Percentiles rank a stretch among this genome's conserved stretches.
These are phyloP conservation scores for Penicillium mononematosum DNA, from an alignment of 495 filamentous ascomycete species.

Conservation along the genomic window DNA sequence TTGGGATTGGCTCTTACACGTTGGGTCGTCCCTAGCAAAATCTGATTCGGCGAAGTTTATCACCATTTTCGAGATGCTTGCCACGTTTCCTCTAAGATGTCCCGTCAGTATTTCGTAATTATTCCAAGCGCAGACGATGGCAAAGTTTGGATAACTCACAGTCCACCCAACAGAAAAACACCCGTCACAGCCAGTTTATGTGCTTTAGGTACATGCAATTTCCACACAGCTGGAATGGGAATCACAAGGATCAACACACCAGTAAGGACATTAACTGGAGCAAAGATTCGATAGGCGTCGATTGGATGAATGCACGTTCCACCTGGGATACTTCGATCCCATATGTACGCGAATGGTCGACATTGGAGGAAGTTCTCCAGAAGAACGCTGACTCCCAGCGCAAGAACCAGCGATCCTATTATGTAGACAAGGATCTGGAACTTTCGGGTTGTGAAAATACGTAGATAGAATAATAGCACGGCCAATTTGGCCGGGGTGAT, in stretches of 20 bases:
- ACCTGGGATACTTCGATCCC: slow-evolving; percentile 22
- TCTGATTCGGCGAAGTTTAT: slow-evolving; percentile 14
- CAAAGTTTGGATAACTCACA: slow-evolving; percentile 17
- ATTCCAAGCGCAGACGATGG: not conserved
- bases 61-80: slow-evolving; percentile 21
- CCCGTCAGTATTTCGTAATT: not conserved
- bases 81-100: slow-evolving; percentile 17
- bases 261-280: slow-evolving; percentile 26
- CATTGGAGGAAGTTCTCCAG: slow-evolving; percentile 29
- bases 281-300: slow-evolving; percentile 22
- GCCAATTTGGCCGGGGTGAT: slow-evolving; percentile 40
- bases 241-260: slow-evolving; percentile 39
- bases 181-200: slow-evolving; percentile 26
- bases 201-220: slow-evolving; percentile 13
- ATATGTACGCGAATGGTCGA: slow-evolving; percentile 25
- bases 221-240: slow-evolving; percentile 43
- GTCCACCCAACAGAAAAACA: slow-evolving; percentile 25
- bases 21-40: slow-evolving; percentile 13
- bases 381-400: slow-evolving; percentile 18
- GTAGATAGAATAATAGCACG: slow-evolving; percentile 39
- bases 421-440: slow-evolving; percentile 32
- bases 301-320: slow-evolving; percentile 28
- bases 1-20: slow-evolving; percentile 13
- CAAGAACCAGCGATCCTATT: slow-evolving; percentile 26
- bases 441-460: slow-evolving; percentile 30